Base-by-base conservation (phyloP, 129 eudicot genomes). In the Flaveria bidentis region DNA sequence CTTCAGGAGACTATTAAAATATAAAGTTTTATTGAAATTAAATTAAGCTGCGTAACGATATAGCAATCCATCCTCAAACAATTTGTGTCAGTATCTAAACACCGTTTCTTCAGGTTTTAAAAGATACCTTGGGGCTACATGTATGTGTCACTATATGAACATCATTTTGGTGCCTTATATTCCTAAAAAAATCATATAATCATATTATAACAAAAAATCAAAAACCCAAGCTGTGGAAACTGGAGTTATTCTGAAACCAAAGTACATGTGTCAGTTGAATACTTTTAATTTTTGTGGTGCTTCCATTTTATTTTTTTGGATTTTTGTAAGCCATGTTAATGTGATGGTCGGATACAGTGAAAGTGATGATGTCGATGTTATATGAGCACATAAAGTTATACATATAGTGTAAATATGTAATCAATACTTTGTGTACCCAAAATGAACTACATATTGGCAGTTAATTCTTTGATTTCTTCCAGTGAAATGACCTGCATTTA, bases 381-480 rank as follows among this genome's bases (percentile, higher is more conserved):
- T 62, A 62, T 28, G 68, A 62, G 44, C 68, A 62, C 14, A 20
- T 28, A 28, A 62, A 62, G 68, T 62, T 62, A 62, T 62, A 62
- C 68, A 62, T 62, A 0, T 62, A 13, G 8, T 15, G 22, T 28
- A 62, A 15, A 62, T 28, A 62, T 62, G 68, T 62, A 62, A 62
- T 26, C 45, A 28, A 15, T 62, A 62, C 17, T 28, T 5, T 1
- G 68, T 62, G 45, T 62, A 15, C 22, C 76, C 44, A 33, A 82
- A 58, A 53, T n/a, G 69, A 10, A 8, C 83, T 83, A 92, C 91
- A 92, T 92, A 67, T 88, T 87, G 44, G 90, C 86, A 22, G 97
- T 92, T 57, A 82, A 81, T 83, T 92, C 97, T 81, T 69, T 80
- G 57, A 92, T 92, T 85, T 92, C 97, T 12, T 89, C 97, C 81